phyloP scores from a whole-genome alignment of 2,329 filamentous ascomycete genomes.

The Aspergillus alliaceus region DNA sequence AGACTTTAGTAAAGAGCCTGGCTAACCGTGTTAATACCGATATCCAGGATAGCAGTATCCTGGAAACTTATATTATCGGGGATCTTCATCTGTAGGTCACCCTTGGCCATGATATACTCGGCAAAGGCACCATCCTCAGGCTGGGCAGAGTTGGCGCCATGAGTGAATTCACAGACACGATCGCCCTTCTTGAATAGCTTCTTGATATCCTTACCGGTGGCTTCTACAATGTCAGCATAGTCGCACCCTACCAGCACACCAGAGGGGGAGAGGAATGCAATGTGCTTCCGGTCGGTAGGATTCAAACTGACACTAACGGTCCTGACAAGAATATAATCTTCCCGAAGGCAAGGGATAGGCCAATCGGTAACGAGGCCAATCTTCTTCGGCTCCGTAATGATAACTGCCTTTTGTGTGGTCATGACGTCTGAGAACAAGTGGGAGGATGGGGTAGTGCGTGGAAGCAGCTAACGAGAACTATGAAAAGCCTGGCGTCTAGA shows the following conservation, averaged over 20 bases:
- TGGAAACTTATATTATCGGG: slow-evolving; percentile 51
- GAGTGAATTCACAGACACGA: slow-evolving; percentile 51
- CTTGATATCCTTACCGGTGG: slow-evolving; percentile 50
- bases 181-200: slow-evolving; percentile 52
- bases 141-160: slow-evolving; percentile 44
- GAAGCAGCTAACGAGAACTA: too few species aligned
- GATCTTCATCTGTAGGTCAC: slow-evolving; percentile 48
- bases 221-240: too few species aligned
- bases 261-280: too few species aligned
- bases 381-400: slow-evolving; percentile 29
- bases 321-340: slow-evolving; percentile 56
- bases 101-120: slow-evolving; percentile 54
- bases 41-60: slow-evolving; percentile 53
- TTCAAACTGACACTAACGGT: slow-evolving; percentile 54
- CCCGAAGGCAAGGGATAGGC: slow-evolving; percentile 43
- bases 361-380: slow-evolving; percentile 5
- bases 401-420: slow-evolving; percentile 33
- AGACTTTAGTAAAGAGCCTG: slow-evolving; percentile 43
- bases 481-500: too few species aligned
- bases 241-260: too few species aligned
- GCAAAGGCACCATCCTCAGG: slow-evolving; percentile 55
- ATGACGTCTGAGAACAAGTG: too few species aligned
- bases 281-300: too few species aligned
- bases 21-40: slow-evolving; percentile 53
- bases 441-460: too few species aligned